These are phyloP conservation scores for Vickermania spadyakhi DNA, from an alignment of 208 protist species.

Conservation along the genomic window DNA sequence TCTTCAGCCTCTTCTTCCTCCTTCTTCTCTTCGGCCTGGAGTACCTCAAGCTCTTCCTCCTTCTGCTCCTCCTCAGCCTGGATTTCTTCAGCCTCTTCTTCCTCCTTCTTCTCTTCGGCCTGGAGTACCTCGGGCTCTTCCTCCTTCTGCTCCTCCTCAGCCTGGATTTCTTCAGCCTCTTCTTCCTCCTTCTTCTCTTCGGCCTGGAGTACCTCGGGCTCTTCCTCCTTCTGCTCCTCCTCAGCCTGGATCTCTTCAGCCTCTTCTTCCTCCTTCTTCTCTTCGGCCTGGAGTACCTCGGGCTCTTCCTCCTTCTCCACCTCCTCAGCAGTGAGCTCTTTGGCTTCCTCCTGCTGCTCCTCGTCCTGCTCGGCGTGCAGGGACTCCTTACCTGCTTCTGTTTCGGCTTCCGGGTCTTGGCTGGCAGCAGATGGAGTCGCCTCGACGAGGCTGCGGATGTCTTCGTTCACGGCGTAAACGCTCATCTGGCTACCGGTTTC, in stretches of 20 bases:
- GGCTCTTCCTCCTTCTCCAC: neutral
- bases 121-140: neutral
- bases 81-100: constrained; percentile 6
- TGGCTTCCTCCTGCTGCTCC: constrained; percentile 2
- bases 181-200: constrained; percentile 1
- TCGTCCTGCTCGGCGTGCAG: neutral
- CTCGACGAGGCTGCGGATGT: neutral
- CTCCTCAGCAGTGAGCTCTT: neutral
- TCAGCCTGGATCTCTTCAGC: neutral
- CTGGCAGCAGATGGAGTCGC: neutral
- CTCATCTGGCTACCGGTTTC: neutral
- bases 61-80: constrained; percentile 1
- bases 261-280: neutral
- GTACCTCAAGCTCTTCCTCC: neutral
- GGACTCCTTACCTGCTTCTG: neutral
- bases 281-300: neutral
- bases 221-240: constrained; percentile 1
- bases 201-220: neutral
- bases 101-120: neutral
- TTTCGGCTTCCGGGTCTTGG: neutral
- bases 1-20: neutral
- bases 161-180: neutral
- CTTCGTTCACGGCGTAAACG: neutral
- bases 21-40: neutral
- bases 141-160: neutral